Evolutionary conservation across 371 early-diverging fungal species (phyloP).

Genomic region (Entomophthora muscae): DNA sequence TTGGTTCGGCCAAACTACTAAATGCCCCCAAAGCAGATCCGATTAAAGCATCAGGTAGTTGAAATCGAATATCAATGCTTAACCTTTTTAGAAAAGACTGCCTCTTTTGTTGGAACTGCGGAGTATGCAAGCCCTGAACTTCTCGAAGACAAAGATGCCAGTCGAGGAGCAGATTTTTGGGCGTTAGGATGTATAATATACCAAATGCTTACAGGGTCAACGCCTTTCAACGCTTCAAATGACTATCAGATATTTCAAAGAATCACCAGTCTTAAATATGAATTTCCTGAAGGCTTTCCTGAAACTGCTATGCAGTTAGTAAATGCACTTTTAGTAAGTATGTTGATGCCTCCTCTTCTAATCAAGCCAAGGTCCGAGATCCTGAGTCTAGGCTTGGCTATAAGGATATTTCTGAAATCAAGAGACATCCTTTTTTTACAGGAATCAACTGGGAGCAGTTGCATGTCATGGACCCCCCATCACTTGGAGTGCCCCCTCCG

Average conservation of each 20-base stretch:
- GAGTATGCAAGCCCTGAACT: slow-evolving; percentile 96
- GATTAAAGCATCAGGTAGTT: slow-evolving; percentile 10
- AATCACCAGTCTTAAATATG: slow-evolving; percentile 69
- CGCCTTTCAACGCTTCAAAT: slow-evolving; percentile 91
- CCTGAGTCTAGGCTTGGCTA: slow-evolving; percentile 52
- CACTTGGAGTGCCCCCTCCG: not conserved
- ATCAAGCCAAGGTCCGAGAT: slow-evolving; percentile 24
- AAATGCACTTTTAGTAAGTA: slow-evolving; percentile 36
- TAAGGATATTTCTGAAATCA: slow-evolving; percentile 48
- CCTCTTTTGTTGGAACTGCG: slow-evolving; percentile 94
- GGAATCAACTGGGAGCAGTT: slow-evolving; percentile 66
- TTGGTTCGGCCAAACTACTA: slow-evolving; percentile 89
- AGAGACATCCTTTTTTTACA: slow-evolving; percentile 74
- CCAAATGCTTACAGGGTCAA: slow-evolving; percentile 81
- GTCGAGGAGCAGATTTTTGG: slow-evolving; percentile 86
- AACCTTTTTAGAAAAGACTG: slow-evolving; percentile 30
- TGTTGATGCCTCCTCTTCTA: not conserved
- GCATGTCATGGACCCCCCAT: slow-evolving; percentile 28
- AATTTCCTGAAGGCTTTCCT: slow-evolving; percentile 56
- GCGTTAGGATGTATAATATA: slow-evolving; percentile 95
- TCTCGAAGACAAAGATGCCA: slow-evolving; percentile 64
- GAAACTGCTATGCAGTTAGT: slow-evolving; percentile 48
- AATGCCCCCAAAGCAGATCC: slow-evolving; percentile 18
- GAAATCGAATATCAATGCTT: too few relatives aligned
- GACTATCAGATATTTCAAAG: slow-evolving; percentile 94